These are phyloP conservation scores for Spiromastix sp. DNA, from an alignment of 2,329 filamentous ascomycete genomes.

Conservation along the genomic window DNA sequence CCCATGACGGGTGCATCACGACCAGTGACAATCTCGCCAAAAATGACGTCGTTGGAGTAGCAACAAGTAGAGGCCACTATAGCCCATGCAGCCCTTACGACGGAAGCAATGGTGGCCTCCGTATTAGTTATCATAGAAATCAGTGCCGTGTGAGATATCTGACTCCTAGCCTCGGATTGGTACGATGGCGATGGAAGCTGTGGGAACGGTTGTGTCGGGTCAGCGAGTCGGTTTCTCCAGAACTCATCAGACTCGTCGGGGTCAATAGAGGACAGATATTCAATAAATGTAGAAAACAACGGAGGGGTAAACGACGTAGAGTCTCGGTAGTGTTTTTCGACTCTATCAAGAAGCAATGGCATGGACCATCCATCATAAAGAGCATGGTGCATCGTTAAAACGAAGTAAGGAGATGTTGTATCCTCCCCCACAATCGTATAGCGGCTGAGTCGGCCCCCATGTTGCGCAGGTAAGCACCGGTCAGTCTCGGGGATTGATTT, in stretches of 20 bases:
- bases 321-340: constrained; percentile 11
- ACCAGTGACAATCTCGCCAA: constrained; percentile 32
- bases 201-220: constrained; percentile 7
- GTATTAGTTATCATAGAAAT: constrained; percentile 1
- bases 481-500: constrained; percentile 33
- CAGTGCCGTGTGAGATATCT: constrained; percentile 1
- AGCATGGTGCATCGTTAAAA: constrained; percentile 34
- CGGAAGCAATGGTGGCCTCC: constrained; percentile 18
- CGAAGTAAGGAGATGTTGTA: constrained; percentile 17
- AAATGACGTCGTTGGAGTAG: constrained; percentile 29
- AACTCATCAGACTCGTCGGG: neutral
- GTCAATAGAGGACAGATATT: constrained; percentile 9
- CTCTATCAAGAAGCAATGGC: constrained; percentile 12
- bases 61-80: constrained; percentile 25
- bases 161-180: constrained; percentile 6
- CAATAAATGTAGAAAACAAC: constrained; percentile 15
- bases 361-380: constrained; percentile 31
- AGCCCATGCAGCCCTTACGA: constrained; percentile 31
- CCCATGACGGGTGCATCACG: constrained; percentile 27
- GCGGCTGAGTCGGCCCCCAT: neutral
- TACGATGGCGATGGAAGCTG: constrained; percentile 8
- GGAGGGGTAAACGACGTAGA: neutral
- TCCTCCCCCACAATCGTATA: constrained; percentile 9
- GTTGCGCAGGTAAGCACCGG: neutral
- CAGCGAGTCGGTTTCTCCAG: neutral